These are phyloP conservation scores for Neurospora tetraspora DNA, from an alignment of 495 filamentous ascomycete genomes.

Conservation along the genomic window DNA sequence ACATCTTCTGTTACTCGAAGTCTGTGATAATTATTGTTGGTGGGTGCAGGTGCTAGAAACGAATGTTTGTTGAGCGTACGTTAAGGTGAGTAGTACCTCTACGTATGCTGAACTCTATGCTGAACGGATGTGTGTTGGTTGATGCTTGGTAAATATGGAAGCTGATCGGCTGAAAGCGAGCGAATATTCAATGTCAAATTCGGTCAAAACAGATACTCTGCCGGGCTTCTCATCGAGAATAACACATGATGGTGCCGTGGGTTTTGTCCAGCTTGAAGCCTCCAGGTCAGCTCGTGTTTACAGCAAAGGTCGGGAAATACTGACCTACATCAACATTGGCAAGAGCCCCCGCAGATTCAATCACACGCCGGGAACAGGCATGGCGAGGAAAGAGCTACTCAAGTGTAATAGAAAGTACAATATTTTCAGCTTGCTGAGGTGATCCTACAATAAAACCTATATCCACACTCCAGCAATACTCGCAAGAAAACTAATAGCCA, in stretches of 20 bases:
- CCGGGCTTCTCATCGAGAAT: background rate
- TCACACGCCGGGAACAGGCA: background rate
- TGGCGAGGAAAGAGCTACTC: background rate
- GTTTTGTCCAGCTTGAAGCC: background rate
- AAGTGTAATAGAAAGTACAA: background rate
- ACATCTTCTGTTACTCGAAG: background rate
- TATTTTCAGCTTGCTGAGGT: background rate
- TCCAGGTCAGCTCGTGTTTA: background rate
- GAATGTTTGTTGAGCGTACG: background rate
- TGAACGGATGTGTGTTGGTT: background rate
- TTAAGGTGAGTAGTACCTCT: background rate
- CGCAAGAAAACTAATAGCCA: background rate
- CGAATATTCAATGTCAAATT: background rate
- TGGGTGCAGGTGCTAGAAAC: background rate
- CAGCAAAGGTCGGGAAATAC: background rate
- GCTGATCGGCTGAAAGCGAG: background rate
- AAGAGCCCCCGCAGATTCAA: background rate
- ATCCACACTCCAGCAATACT: background rate
- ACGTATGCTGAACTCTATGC: background rate
- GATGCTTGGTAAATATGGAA: background rate
- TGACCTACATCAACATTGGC: background rate
- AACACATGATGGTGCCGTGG: background rate
- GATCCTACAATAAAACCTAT: background rate
- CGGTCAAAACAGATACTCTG: background rate
- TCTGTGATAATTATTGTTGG: background rate